Base-by-base conservation (phyloP, 257 asterid species). In the Nicotiana noctiflora region DNA sequence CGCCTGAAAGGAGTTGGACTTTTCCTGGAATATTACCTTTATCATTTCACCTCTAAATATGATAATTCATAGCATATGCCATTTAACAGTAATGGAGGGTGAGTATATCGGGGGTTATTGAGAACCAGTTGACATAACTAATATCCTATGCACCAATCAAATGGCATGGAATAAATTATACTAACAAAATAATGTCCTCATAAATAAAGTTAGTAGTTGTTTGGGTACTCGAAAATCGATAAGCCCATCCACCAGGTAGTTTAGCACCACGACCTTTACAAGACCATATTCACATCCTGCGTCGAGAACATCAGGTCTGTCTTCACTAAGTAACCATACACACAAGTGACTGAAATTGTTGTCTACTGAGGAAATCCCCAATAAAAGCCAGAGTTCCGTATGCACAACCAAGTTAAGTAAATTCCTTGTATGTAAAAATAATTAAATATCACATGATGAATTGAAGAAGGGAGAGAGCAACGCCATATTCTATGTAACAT, bases 221-320 rank as follows among this genome's bases (percentile, higher is more conserved):
- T 83, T 93, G 93, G 83, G 97, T 88, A 49, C 75, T 86, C 10
- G 93, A 93, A 80, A 95, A 92, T 25, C 93, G 88, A 77, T 95
- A 95, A 65, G 95, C 98, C 99, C 97, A 95, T 77, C 99, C 99
- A 83, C 93, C 97, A 17, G 98, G 98, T 59, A 97, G 89, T 64
- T 70, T 81, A 27, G 99, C 92, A 66, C 91, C 93, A 79, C 84
- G 95, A 97, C 97, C 87, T 91, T 93, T 32, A 93, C 91, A 60
- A 93, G 98, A 66, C 98, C 98, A 37, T 89, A 95, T 79, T 93
- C 95, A 23, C 61, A 74, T 18, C 98, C 98, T 77, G 92, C 98
- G 11, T 93, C 86, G 1, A 85, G 93, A 53, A 93, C 94, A 67
- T 93, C 98, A 27, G 29, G 29, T 27, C 29, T 27, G 29, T 27